A percentile compares a stretch with the other conserved stretches of the same genome.
phyloP scores from a whole-genome alignment of 176 grass and related monocot genomes.

The Phyllostachys edulis region DNA sequence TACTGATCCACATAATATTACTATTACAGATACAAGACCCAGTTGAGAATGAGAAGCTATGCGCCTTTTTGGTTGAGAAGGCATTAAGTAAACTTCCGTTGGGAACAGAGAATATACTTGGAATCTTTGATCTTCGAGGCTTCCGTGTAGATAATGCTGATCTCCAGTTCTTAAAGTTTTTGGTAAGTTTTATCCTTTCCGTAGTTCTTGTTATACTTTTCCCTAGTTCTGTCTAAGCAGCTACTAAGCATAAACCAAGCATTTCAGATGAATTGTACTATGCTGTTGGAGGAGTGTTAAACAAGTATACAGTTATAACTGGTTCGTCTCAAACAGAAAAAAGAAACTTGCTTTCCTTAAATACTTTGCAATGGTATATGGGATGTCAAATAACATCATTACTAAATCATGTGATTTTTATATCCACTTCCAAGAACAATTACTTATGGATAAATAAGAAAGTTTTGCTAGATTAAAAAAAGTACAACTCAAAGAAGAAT shows the following conservation, averaged over 20 bases:
- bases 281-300: neutral
- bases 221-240: neutral
- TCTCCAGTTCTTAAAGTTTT: slow-evolving; percentile 75
- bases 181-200: slow-evolving; percentile 48
- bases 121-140: slow-evolving; percentile 72
- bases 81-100: slow-evolving; percentile 70
- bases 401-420: neutral
- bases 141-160: slow-evolving; percentile 79
- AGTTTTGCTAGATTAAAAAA: neutral
- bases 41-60: slow-evolving; percentile 73
- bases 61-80: slow-evolving; percentile 75
- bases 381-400: neutral
- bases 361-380: neutral
- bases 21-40: slow-evolving; percentile 66
- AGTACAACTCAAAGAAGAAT: neutral
- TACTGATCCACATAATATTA: neutral
- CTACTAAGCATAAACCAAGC: neutral
- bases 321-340: neutral
- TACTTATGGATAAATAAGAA: neutral
- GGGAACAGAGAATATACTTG: slow-evolving; percentile 75
- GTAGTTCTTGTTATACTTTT: neutral
- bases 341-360: neutral
- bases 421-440: neutral
- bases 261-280: neutral
- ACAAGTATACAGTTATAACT: neutral